These are phyloP conservation scores for Puccinia horiana DNA, from an alignment of 1,284 basidiomycete genomes.

Conservation along the genomic window DNA sequence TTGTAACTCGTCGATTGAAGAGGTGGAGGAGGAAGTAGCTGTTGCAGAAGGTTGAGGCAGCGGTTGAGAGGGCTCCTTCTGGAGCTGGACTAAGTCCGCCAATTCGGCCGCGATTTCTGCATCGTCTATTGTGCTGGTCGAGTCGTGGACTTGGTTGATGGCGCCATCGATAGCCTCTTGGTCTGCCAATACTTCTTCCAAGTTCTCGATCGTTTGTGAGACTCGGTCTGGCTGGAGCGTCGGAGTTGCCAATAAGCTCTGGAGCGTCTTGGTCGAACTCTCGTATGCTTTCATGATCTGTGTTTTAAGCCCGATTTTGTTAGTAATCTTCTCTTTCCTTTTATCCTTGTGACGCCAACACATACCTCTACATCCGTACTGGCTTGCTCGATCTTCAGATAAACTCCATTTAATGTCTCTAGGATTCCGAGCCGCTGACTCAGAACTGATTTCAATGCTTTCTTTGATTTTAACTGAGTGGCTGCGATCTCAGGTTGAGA, in stretches of 20 bases:
- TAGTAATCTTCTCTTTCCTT: not conserved
- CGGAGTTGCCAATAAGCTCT: slow-evolving; percentile 1
- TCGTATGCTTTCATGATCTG: slow-evolving; percentile 48
- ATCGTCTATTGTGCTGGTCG: not conserved
- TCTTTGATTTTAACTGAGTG: not conserved
- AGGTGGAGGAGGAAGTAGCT: not conserved
- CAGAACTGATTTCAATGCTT: slow-evolving; percentile 20
- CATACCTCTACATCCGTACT: slow-evolving; percentile 45
- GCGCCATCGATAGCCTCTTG: not conserved
- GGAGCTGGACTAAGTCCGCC: not conserved
- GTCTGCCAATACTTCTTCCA: slow-evolving; percentile 11
- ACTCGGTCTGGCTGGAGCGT: slow-evolving; percentile 7
- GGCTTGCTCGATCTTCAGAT: slow-evolving; percentile 46
- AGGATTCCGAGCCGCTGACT: slow-evolving; percentile 13
- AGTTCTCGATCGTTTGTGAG: slow-evolving; percentile 15
- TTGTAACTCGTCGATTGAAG: slow-evolving; percentile 9
- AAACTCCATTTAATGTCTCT: slow-evolving; percentile 38
- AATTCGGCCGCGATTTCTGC: slow-evolving; percentile 27
- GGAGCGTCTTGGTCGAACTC: slow-evolving; percentile 24
- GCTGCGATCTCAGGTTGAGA: slow-evolving; percentile 28
- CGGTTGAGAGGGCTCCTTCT: not conserved
- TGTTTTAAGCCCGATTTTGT: not conserved
- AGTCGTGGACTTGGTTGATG: not conserved
- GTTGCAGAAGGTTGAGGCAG: not conserved
- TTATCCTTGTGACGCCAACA: not conserved